These are phyloP conservation scores for Dissophora ornata DNA, from an alignment of 192 early-diverging fungal species.

Conservation along the genomic window DNA sequence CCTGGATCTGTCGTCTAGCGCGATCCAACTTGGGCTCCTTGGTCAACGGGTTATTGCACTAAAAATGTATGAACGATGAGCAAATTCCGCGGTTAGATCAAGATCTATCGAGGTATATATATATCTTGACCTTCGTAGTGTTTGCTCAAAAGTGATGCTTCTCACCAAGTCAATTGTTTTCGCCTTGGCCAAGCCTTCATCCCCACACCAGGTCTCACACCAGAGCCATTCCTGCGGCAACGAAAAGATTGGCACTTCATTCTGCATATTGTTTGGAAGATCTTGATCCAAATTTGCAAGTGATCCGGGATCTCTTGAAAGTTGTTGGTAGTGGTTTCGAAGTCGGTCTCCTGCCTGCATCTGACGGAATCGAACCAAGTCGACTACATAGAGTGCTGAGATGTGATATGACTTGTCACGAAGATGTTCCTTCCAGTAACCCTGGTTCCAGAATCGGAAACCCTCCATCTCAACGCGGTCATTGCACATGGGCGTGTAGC, in stretches of 20 bases:
- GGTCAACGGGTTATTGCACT: slow-evolving; percentile 99
- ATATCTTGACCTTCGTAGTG: no score
- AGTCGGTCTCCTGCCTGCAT: slow-evolving; percentile 94
- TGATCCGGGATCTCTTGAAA: slow-evolving; percentile 88
- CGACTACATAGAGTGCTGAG: slow-evolving; percentile 95
- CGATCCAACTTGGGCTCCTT: slow-evolving; percentile 98
- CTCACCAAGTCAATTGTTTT: slow-evolving; percentile 97
- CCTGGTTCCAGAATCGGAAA: slow-evolving; percentile 97
- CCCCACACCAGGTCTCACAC: slow-evolving; percentile 99
- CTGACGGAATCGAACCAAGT: slow-evolving; percentile 90
- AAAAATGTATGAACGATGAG: no score
- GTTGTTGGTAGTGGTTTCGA: slow-evolving; percentile 91
- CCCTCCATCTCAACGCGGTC: slow-evolving; percentile 94
- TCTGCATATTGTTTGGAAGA: slow-evolving; percentile 97
- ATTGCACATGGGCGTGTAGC: slow-evolving; percentile 96
- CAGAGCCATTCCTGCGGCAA: slow-evolving; percentile 98
- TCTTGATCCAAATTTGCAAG: slow-evolving; percentile 98
- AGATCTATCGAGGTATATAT: no score
- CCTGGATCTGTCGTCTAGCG: slow-evolving; percentile 90
- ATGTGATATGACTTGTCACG: slow-evolving; percentile 94
- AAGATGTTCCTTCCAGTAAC: slow-evolving; percentile 95
- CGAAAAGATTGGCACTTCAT: slow-evolving; percentile 90
- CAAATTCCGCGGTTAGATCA: no score
- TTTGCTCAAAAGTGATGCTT: not conserved
- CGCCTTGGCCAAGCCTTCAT: slow-evolving; percentile 82